Base-by-base conservation (phyloP, 2,329 filamentous ascomycete species). In the Monilinia fructicola region DNA sequence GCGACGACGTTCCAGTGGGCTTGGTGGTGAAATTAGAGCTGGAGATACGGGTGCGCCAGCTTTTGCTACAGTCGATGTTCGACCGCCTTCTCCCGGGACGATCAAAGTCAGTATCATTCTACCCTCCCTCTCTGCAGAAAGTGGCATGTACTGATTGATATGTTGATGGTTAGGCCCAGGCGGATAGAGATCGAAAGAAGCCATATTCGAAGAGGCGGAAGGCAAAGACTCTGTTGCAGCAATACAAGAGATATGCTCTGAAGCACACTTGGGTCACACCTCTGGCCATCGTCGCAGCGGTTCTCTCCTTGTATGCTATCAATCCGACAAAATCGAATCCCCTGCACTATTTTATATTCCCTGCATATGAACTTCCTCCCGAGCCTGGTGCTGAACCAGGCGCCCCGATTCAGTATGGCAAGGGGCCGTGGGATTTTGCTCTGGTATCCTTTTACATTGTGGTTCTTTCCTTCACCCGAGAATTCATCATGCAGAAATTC, bases 401-500 rank as follows among this genome's bases (percentile, higher is more conserved):
- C 67, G 79, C 80, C 4, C 84, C 73, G 68, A 78, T 82, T 23
- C 90, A 93, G 75, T 97, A 97, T 80, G 92, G 90, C 78, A 97
- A 97, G 78, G 93, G 93, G 18, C 83, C 78, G 56, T 90, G 88
- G 81, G 93, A 97, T 77, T 83, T 97, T 64, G 90, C 90, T 52
- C 94, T 97, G 74, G 91, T 97, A 64, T 80, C 83, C 68, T 97
- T 97, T 81, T 97, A 97, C 80, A 94, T 87, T 60, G 81, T 97
- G 65, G 89, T 97, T 31, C 84, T 97, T 68, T 92, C 91, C 69
- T 97, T 97, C 77, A 96, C 92, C 14, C 91, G 93, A 76, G 93
- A 97, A 78, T 96, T 96, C 78, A 84, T 96, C 79, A 97, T 97
- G 93, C 93, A 97, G 80, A 89, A 92, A 74, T 75, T 96, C 59